These are phyloP conservation scores for Dothistroma septosporum DNA, from an alignment of 2,329 filamentous ascomycete genomes.

Conservation along the genomic window DNA sequence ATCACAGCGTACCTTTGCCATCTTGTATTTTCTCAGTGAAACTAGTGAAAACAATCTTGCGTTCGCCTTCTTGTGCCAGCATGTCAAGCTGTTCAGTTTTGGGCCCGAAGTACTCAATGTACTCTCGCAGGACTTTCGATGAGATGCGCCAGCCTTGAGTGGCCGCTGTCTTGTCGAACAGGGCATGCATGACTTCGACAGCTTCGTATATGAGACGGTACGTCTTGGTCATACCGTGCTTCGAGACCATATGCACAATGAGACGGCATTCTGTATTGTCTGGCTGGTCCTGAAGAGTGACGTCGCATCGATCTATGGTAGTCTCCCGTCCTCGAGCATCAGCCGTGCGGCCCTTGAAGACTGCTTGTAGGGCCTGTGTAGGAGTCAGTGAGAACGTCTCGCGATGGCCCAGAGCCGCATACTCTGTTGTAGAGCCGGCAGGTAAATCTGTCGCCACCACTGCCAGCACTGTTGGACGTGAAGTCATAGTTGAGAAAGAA, in stretches of 20 bases:
- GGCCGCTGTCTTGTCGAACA: conserved; percentile 65
- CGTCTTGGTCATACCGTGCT: conserved; percentile 72
- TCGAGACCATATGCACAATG: conserved; percentile 67
- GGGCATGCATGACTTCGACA: conserved; percentile 68
- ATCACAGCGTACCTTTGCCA: conserved; percentile 50
- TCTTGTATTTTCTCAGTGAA: conserved; percentile 75
- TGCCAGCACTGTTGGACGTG: conserved; percentile 28
- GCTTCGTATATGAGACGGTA: conserved; percentile 73
- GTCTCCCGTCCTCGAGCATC: conserved; percentile 65
- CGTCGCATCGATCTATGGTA: conserved; percentile 69
- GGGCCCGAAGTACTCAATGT: conserved; percentile 75
- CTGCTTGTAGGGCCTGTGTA: conserved; percentile 55
- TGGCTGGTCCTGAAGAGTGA: conserved; percentile 66
- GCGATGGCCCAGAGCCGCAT: conserved; percentile 13
- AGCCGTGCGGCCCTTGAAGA: conserved; percentile 65
- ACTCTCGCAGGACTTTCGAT: conserved; percentile 65
- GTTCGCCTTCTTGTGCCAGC: conserved; percentile 59
- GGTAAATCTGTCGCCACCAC: conserved; percentile 53
- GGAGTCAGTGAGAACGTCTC: neutral
- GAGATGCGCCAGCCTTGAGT: conserved; percentile 69
- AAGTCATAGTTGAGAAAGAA: conserved; percentile 74
- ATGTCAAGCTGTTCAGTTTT: conserved; percentile 78
- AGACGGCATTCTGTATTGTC: conserved; percentile 67
- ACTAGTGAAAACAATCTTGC: conserved; percentile 68
- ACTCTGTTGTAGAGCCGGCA: conserved; percentile 72